Base-by-base conservation (phyloP, 768 basidiomycete genomes). In the Epithele typhae region DNA sequence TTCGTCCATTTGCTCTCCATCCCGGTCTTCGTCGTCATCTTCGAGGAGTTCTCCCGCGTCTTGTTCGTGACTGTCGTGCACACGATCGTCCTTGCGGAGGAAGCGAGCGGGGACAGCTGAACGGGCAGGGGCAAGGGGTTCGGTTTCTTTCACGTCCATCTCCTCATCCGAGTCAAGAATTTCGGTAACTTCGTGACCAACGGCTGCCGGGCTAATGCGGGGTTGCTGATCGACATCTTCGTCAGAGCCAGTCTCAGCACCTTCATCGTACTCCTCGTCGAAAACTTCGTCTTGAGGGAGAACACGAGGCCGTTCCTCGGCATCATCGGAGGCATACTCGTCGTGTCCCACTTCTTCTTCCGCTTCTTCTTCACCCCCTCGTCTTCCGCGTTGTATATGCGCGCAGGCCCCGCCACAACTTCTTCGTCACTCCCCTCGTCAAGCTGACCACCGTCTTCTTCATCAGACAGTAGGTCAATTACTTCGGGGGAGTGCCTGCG, bases 401-500 rank as follows among this genome's bases (percentile, higher is more conserved):
- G n/a, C n/a, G n/a, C n/a, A n/a, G n/a, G n/a, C n/a, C n/a, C 21
- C 21, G n/a, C 35, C 7, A 18, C 43, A 17, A 47, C 39, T 24
- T 49, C 46, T 9, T 56, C 56, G 11, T 49, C 40, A 12, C 5
- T 32, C n/a, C 25, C 42, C 12, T 25, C 43, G 11, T 35, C 34
- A 5, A 36, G 42, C 23, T 43, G 25, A 33, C n/a, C 30, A 17
- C 21, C 36, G 15, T 45, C 32, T 23, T 45, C 45, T 11, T 56
- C 55, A 10, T 49, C 40, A 15, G 55, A 59, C 36, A 64, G 49
- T 14, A 54, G 37, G 40, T 60, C 54, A 3, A 62, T 63, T 25
- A 66, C 53, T 45, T 59, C 52, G 23, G 45, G 36, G 14, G 43
- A 46, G 23, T 33, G 36, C 41, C 40, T 39, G 6, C 4, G 24